Percentiles rank a stretch among this genome's conserved stretches.
Conservation (phyloP, 164 flowering plant species). For the Vitis cinerea region DNA sequence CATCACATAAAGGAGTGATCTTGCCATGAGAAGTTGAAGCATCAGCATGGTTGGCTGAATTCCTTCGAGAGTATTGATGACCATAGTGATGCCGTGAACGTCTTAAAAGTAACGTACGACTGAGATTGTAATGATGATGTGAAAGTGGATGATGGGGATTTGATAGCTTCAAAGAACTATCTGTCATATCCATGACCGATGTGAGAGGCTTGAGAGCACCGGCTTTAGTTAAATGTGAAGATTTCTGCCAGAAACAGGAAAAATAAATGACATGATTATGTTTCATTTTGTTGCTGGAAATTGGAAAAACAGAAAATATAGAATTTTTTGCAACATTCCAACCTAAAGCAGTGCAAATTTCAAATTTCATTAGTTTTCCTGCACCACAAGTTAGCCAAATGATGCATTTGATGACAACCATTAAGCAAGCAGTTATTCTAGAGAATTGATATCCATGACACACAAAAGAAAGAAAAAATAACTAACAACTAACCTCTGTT, state of each 20-base stretch:
- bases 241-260: slow-evolving; percentile 19
- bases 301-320: background rate
- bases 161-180: slow-evolving; percentile 15
- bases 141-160: slow-evolving; percentile 18
- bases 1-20: slow-evolving; percentile 21
- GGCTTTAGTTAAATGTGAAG: slow-evolving; percentile 17
- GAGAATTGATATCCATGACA: too few species aligned
- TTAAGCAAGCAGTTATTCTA: background rate
- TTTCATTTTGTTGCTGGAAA: background rate
- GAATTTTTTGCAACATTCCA: background rate
- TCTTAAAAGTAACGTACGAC: slow-evolving; percentile 35
- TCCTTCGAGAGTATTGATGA: slow-evolving; percentile 36
- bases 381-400: background rate
- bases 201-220: slow-evolving; percentile 8
- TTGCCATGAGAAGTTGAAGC: slow-evolving; percentile 31
- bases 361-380: background rate
- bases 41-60: slow-evolving; percentile 21
- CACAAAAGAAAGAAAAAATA: background rate
- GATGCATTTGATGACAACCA: background rate
- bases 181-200: slow-evolving; percentile 19
- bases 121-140: slow-evolving; percentile 22
- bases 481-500: slow-evolving; percentile 19
- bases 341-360: background rate
- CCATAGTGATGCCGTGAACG: slow-evolving; percentile 39
- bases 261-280: background rate